Conservation (phyloP, 2,329 filamentous ascomycete species). For the Colletotrichum cordylinicola region DNA sequence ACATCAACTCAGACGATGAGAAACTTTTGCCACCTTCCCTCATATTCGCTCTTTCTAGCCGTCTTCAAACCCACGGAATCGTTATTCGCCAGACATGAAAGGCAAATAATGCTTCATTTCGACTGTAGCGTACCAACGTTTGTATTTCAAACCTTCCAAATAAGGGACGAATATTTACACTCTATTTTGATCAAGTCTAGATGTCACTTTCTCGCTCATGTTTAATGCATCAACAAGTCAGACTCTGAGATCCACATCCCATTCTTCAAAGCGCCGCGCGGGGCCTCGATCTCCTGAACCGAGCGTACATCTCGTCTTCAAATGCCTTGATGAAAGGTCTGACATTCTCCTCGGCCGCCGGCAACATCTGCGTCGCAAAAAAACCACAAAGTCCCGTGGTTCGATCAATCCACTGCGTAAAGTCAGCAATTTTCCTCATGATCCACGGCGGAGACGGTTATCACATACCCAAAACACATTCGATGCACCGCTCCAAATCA, state of each 20-base stretch:
- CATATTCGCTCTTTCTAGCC: no score
- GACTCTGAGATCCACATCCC: no score
- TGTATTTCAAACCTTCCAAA: background rate
- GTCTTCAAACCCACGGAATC: background rate
- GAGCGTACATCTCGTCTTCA: slow-evolving; percentile 44
- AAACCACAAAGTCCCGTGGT: slow-evolving; percentile 43
- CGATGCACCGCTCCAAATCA: slow-evolving; percentile 50
- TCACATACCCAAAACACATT: slow-evolving; percentile 52
- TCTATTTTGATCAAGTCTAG: background rate
- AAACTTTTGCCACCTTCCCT: no score
- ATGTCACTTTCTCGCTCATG: background rate
- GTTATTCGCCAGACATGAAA: rapidly evolving
- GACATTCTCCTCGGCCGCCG: slow-evolving; percentile 41
- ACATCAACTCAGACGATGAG: background rate
- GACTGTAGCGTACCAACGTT: background rate
- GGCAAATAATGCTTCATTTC: background rate
- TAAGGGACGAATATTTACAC: background rate
- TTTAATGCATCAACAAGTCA: no score
- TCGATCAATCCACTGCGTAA: slow-evolving; percentile 34
- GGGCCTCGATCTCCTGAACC: slow-evolving; percentile 19
- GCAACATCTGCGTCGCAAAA: slow-evolving; percentile 47
- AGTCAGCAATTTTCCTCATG: background rate
- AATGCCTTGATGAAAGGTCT: slow-evolving; percentile 39
- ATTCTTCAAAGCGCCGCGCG: background rate
- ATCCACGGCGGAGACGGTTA: background rate